phyloP scores from a whole-genome alignment of 2,329 filamentous ascomycete species.

The Colletotrichum theobromicola region DNA sequence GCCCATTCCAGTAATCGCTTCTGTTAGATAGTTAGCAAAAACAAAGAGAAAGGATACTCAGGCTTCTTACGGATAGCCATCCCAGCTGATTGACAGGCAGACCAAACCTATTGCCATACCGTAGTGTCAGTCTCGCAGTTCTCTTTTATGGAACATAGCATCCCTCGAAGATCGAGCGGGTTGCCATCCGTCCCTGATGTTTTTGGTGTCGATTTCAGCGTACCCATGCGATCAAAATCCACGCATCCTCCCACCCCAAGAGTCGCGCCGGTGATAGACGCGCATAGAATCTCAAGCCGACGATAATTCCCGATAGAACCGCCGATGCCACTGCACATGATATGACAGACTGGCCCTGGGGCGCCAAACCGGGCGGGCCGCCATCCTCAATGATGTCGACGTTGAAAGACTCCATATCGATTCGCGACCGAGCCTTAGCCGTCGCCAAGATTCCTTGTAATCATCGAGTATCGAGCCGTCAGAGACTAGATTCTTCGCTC shows the following conservation, averaged over 20 bases:
- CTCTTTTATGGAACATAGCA: neutral
- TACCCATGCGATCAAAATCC: slow-evolving; percentile 11
- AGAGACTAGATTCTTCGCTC: neutral
- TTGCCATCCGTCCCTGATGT: accelerated
- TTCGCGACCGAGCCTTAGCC: neutral
- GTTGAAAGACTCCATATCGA: neutral
- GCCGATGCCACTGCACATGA: neutral
- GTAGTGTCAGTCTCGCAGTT: accelerated
- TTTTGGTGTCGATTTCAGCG: neutral
- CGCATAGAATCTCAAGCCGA: slow-evolving; percentile 12
- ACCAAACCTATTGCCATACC: neutral
- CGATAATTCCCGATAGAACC: neutral
- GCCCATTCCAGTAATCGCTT: neutral
- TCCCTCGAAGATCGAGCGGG: neutral
- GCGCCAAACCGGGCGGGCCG: neutral
- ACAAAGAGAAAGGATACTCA: no score
- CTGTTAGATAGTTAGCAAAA: neutral
- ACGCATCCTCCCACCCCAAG: slow-evolving; percentile 15
- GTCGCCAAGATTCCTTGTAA: neutral
- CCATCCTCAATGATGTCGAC: slow-evolving; percentile 5
- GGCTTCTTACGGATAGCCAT: slow-evolving; percentile 6
- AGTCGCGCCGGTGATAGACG: neutral
- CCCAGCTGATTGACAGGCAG: neutral
- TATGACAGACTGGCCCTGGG: slow-evolving; percentile 4
- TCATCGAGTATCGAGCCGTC: neutral